These are phyloP conservation scores for Dittrichia graveolens DNA, from an alignment of 129 eudicot species.

Conservation along the genomic window DNA sequence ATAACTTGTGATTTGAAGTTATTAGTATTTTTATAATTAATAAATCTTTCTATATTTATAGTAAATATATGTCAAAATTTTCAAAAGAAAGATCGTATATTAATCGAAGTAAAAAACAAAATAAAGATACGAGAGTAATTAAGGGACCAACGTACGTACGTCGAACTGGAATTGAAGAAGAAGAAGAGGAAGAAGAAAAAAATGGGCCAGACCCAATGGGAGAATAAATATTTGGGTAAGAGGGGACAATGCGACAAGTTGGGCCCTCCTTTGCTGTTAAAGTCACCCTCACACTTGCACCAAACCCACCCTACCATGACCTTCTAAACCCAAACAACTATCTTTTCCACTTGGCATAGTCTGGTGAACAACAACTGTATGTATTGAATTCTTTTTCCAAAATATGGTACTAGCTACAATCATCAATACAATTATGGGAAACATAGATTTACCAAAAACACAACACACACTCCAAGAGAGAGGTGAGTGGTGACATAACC, in stretches of 20 bases:
- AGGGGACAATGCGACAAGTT: constrained; percentile 21
- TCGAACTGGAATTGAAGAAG: too few species aligned
- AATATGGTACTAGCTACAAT: too few species aligned
- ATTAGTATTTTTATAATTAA: too few species aligned
- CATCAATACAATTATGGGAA: too few species aligned
- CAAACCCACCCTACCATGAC: background rate
- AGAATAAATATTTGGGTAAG: constrained; percentile 7
- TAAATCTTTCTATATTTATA: too few species aligned
- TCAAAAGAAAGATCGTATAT: background rate
- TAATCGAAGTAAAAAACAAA: background rate
- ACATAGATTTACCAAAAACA: too few species aligned
- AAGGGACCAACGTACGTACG: background rate
- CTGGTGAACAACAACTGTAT: background rate
- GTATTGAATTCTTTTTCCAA: too few species aligned
- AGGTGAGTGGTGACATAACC: too few species aligned
- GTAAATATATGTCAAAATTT: background rate
- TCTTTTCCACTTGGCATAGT: constrained; percentile 4
- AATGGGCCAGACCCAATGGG: constrained; percentile 2
- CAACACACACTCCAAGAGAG: too few species aligned
- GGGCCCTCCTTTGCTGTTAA: background rate
- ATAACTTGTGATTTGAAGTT: too few species aligned
- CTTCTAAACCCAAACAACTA: background rate
- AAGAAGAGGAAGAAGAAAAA: constrained; percentile 2
- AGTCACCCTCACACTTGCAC: background rate
- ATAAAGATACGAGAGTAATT: background rate